These are phyloP conservation scores for Kokia cookei DNA, from an alignment of 441 rosid genomes.

Conservation along the genomic window DNA sequence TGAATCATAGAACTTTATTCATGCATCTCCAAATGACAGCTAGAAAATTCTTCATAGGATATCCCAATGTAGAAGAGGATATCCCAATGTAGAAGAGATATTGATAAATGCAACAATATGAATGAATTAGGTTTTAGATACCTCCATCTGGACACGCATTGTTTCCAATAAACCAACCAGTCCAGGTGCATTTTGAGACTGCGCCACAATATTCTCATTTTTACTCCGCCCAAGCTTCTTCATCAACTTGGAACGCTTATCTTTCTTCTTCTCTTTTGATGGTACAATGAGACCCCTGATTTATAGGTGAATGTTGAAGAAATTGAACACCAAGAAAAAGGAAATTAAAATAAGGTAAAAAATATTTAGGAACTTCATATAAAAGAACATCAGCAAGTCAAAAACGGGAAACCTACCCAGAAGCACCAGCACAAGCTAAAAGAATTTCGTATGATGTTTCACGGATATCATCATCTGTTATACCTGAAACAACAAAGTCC, in stretches of 20 bases:
- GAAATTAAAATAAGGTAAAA: not conserved
- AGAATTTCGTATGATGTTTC: constrained; percentile 95
- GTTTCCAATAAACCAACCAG: constrained; percentile 81
- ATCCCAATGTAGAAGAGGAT: not conserved
- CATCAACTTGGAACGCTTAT: constrained; percentile 76
- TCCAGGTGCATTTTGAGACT: constrained; percentile 67
- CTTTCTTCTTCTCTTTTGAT: constrained; percentile 85
- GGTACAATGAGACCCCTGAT: constrained; percentile 92
- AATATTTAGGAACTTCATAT: not conserved
- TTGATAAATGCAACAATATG: not conserved
- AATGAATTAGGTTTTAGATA: constrained; percentile 15
- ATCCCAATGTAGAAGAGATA: not conserved
- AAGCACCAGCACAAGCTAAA: constrained; percentile 95
- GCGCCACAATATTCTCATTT: constrained; percentile 52
- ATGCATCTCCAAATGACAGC: not conserved
- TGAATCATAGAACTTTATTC: not conserved
- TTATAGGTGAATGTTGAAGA: not conserved
- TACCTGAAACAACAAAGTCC: constrained; percentile 44
- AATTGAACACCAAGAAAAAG: constrained; percentile 5
- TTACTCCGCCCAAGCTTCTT: constrained; percentile 91
- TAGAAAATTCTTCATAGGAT: not conserved
- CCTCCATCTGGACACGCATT: constrained; percentile 99
- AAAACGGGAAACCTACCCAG: constrained; percentile 56
- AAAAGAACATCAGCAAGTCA: not conserved
- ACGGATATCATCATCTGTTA: constrained; percentile 88